Percentiles rank a stretch among this genome's conserved stretches.
These are phyloP conservation scores for Sarcodon aspratus DNA, from an alignment of 768 basidiomycete genomes.

Conservation along the genomic window DNA sequence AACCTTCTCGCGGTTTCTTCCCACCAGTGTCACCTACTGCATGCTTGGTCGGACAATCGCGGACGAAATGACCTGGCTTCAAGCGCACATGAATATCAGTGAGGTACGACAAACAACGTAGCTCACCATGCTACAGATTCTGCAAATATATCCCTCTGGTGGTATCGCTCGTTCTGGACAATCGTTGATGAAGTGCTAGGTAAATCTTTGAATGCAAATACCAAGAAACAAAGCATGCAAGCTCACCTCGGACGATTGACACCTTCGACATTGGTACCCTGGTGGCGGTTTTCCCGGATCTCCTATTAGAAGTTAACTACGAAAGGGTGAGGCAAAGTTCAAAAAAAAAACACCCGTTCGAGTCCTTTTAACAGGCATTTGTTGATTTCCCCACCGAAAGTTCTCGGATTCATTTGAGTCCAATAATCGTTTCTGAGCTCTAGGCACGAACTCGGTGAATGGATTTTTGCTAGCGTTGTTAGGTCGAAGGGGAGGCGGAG, in stretches of 20 bases:
- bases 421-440: slow-evolving; percentile 40
- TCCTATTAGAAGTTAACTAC: slow-evolving; percentile 10
- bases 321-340: neutral
- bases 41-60: slow-evolving; percentile 78
- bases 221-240: neutral
- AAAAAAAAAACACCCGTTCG: slow-evolving; percentile 30
- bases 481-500: slow-evolving; percentile 31
- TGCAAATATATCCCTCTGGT: slow-evolving; percentile 81
- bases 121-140: slow-evolving; percentile 63
- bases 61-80: slow-evolving; percentile 75
- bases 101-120: slow-evolving; percentile 1
- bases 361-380: slow-evolving; percentile 44
- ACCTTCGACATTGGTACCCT: slow-evolving; percentile 70
- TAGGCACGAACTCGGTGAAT: slow-evolving; percentile 32
- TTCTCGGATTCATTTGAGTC: slow-evolving; percentile 41
- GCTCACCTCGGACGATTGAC: slow-evolving; percentile 62
- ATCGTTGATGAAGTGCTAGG: slow-evolving; percentile 63
- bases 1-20: slow-evolving; percentile 72
- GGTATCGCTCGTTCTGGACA: slow-evolving; percentile 71
- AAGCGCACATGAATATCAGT: slow-evolving; percentile 2
- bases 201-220: slow-evolving; percentile 2
- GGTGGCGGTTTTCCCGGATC: slow-evolving; percentile 48
- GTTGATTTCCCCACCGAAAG: slow-evolving; percentile 58
- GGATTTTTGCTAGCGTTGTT: slow-evolving; percentile 64
- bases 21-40: slow-evolving; percentile 77